Base-by-base conservation (phyloP, 2,329 filamentous ascomycete genomes). In the Fusarium longipes region DNA sequence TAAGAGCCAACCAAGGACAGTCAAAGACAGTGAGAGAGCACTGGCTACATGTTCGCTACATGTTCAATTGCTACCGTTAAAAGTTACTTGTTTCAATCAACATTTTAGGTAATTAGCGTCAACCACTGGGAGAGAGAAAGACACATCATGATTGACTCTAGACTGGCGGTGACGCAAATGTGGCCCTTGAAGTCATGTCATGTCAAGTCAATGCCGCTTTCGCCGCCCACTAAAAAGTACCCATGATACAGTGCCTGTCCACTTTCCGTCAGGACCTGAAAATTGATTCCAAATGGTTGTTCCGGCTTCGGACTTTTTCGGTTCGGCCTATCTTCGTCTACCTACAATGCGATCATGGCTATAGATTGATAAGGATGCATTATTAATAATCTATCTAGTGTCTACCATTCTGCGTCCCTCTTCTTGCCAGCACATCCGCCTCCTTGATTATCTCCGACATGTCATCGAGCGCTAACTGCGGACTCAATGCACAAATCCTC, bases 141-240 rank as follows among this genome's bases (percentile, higher is more conserved):
- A 11, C 22, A 8, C 20, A 32, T 24, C 15, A 33, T n/a, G n/a
- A n/a, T n/a, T n/a, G n/a, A n/a, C n/a, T n/a, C n/a, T 42, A 10
- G 36, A 44, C 32, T 35, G 50, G 60, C 58, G 60, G 60, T 63
- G 58, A 63, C 60, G 58, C 58, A 63, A 40, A 63, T 48, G 30
- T 54, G 56, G 56, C 33, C 40, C 35, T 18, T 42, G 24, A 43
- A 25, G 38, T 25, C 38, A 35, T 47, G 35, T 42, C 38, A 45
- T 42, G 57, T 38, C 24, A 43, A 17, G 32, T 42, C 33, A 44
- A 62, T 48, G 36, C 42, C 58, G 56, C 45, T 15, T 10, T 48
- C 45, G 30, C 45, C 45, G 45, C 45, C 45, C 45, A 48, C 45
- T 48, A 33, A 40, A 20, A 8, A 22, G 15, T 24, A 40, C 38